Base-by-base conservation (phyloP, 2,329 filamentous ascomycete genomes). In the Aureobasidium mangrovei region DNA sequence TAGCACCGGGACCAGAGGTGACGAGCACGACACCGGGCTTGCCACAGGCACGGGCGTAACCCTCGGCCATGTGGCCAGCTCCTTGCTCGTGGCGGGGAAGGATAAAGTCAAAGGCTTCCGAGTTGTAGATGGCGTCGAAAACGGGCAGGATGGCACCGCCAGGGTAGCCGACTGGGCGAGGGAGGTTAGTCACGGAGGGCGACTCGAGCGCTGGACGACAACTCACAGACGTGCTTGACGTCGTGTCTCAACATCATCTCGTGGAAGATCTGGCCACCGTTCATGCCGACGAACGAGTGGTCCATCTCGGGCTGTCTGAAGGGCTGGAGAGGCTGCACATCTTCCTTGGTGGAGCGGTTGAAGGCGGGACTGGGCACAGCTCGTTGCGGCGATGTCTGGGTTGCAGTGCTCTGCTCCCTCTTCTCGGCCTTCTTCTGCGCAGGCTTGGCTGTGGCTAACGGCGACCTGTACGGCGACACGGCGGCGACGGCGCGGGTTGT, bases 41-140 rank as follows among this genome's bases (percentile, higher is more conserved):
- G 63, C 93, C 93, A 52, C 86, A 91, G 56, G 90, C 91, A 64
- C 93, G 85, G 54, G 93, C 93, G 69, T 97, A 97, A 52, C 93
- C 93, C 73, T 97, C 86, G 12, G 93, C 93, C 93, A 97, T 98
- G 74, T 98, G 93, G 60, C 93, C 93, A 56, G 93, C 93, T 61
- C 93, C 93, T 74, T 98, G 93, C 75, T 97, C 93, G 74, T 98
- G 93, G 72, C 88, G 84, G 31, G 93, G 93, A 7, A 97, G 83
- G 70, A 97, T 83, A 68, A 98, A 97, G 59, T 96, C 85, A 75
- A 97, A 95, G 73, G 96, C 86, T 76, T 87, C 84, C 56, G 91
- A 97, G 77, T 96, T 95, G 80, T 95, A 95, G 69, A 98, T 97
- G 66, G 93, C 93, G 71, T 98, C 93, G 76, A 96, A 97, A 41